Evolutionary conservation across 2,329 filamentous ascomycete species (phyloP).

Genomic region (Coniella vitis): DNA sequence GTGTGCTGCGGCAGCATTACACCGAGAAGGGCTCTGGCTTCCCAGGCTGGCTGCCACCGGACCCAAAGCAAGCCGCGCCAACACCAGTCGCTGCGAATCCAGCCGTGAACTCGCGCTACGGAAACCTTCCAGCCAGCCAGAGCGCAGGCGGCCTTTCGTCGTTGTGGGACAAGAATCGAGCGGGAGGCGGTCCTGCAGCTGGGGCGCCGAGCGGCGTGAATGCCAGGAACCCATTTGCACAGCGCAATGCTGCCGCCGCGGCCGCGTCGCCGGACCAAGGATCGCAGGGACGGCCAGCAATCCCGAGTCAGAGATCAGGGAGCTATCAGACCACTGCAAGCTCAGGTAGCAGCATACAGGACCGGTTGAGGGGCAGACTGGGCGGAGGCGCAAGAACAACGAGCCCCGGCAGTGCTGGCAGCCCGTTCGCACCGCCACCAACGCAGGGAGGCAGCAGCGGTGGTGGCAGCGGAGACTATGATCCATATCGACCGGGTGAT

Average conservation of each 20-base stretch:
- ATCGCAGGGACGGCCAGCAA: conserved; percentile 51
- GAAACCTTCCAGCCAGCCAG: conserved; percentile 27
- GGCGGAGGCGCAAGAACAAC: conserved; percentile 54
- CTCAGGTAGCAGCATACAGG: conserved; percentile 55
- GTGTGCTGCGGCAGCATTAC: conserved; percentile 90
- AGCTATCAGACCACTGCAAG: conserved; percentile 58
- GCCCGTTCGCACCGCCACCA: conserved; percentile 42
- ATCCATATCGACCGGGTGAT: conserved; percentile 2
- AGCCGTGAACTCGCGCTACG: conserved; percentile 47
- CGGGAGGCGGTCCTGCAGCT: conserved; percentile 16
- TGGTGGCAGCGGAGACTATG: conserved; percentile 19
- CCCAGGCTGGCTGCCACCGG: conserved; percentile 81
- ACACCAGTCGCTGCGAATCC: conserved; percentile 40
- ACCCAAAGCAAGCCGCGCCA: conserved; percentile 67
- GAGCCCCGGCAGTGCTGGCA: conserved; percentile 39
- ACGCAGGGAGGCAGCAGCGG: conserved; percentile 16
- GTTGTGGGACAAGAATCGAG: conserved; percentile 46
- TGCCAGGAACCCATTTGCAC: conserved; percentile 24
- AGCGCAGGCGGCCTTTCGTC: conserved; percentile 41
- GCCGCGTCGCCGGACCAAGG: conserved; percentile 28
- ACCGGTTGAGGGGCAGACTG: conserved; percentile 72
- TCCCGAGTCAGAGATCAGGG: conserved; percentile 51
- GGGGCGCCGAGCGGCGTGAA: not conserved
- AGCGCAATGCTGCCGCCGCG: conserved; percentile 25
- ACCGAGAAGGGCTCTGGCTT: conserved; percentile 75